Evolutionary conservation across 768 basidiomycete species (phyloP).

Genomic region (Trametes gibbosa): DNA sequence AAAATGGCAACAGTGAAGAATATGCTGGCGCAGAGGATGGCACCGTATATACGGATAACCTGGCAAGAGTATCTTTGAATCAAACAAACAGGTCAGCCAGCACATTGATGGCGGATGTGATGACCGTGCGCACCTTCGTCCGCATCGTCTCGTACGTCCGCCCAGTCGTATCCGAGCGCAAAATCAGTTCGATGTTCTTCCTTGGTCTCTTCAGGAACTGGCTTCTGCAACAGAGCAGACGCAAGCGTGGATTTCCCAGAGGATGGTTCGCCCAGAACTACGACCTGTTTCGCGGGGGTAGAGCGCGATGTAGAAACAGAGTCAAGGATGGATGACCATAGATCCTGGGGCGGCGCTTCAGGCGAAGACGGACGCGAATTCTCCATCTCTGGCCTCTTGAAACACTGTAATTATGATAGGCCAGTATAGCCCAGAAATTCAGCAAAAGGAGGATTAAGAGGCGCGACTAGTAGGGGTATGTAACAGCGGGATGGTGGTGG

Average conservation of each 20-base stretch:
- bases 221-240: constrained; percentile 69
- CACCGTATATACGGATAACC: constrained; percentile 88
- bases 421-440: neutral
- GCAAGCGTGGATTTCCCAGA: constrained; percentile 78
- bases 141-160: constrained; percentile 86
- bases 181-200: constrained; percentile 68
- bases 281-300: constrained; percentile 82
- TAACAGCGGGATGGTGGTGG: neutral
- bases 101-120: neutral
- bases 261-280: constrained; percentile 77
- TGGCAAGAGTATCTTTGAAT: constrained; percentile 74
- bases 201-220: constrained; percentile 50
- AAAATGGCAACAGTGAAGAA: constrained; percentile 70
- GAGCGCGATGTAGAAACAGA: constrained; percentile 79
- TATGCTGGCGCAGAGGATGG: constrained; percentile 76
- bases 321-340: constrained; percentile 93
- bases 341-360: constrained; percentile 70
- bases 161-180: constrained; percentile 90
- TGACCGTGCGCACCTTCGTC: constrained; percentile 73
- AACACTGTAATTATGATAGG: no score
- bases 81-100: constrained; percentile 1
- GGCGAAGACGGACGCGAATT: constrained; percentile 64
- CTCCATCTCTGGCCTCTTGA: constrained; percentile 28
- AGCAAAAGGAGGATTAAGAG: neutral
- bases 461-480: neutral